A percentile compares a stretch with the other conserved stretches of the same genome.
Evolutionary conservation across 352 stramenopile genomes (phyloP).

Genomic region (Phytophthora melonis): DNA sequence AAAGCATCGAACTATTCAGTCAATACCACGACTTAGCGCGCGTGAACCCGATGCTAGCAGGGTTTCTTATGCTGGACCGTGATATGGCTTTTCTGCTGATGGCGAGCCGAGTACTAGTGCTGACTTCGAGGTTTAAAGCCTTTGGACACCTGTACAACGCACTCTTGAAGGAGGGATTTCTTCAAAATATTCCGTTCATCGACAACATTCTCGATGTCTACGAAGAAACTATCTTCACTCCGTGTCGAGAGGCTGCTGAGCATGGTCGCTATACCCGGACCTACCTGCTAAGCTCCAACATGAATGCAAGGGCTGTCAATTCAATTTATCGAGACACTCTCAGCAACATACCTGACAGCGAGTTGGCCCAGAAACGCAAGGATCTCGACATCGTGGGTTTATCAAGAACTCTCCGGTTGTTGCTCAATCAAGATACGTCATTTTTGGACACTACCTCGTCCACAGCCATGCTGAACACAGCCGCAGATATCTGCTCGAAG

Average conservation of each 20-base stretch:
- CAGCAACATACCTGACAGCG: not conserved
- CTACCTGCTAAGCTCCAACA: not conserved
- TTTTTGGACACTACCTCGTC: not conserved
- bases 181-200: not conserved
- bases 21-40: not conserved
- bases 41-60: not conserved
- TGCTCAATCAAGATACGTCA: not conserved
- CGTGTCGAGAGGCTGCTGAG: not conserved
- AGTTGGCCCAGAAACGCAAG: not conserved
- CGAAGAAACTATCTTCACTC: not conserved
- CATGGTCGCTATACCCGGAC: not conserved
- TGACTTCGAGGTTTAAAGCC: not conserved
- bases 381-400: not conserved
- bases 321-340: not conserved
- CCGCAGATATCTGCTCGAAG: not conserved
- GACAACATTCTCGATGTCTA: not conserved
- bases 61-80: not conserved
- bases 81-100: not conserved
- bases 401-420: not conserved
- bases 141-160: not conserved
- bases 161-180: not conserved
- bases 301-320: not conserved
- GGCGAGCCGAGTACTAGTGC: not conserved
- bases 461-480: not conserved
- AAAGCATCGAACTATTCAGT: not conserved